phyloP scores from a whole-genome alignment of 2,329 filamentous ascomycete genomes.

The Diplocarpon rosae region DNA sequence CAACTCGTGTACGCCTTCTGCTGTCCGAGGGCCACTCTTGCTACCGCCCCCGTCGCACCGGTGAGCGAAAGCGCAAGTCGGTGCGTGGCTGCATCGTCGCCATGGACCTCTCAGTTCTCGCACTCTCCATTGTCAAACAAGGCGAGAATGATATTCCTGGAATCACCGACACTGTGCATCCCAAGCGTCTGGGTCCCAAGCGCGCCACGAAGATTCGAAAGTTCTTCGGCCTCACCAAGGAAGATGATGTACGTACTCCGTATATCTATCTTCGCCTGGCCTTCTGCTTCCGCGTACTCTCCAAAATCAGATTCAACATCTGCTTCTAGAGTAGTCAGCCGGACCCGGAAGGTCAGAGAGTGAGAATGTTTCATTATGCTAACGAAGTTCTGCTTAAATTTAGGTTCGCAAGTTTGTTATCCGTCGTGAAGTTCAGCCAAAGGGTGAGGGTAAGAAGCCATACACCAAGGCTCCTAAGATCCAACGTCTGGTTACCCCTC shows the following conservation, averaged over 20 bases:
- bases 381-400: slow-evolving; percentile 23
- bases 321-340: slow-evolving; percentile 5
- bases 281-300: slow-evolving; percentile 20
- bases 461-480: slow-evolving; percentile 99
- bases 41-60: slow-evolving; percentile 95
- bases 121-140: slow-evolving; percentile 95
- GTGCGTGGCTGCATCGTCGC: slow-evolving; percentile 98
- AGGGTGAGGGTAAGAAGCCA: slow-evolving; percentile 92
- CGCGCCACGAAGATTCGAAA: slow-evolving; percentile 98
- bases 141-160: slow-evolving; percentile 90
- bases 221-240: slow-evolving; percentile 99
- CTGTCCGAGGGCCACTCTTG: slow-evolving; percentile 95
- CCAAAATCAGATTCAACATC: neutral
- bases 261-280: slow-evolving; percentile 61
- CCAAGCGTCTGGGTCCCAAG: slow-evolving; percentile 99
- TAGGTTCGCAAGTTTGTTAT: slow-evolving; percentile 99
- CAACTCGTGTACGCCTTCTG: slow-evolving; percentile 95
- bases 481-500: slow-evolving; percentile 97
- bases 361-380: slow-evolving; percentile 32
- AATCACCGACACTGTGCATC: slow-evolving; percentile 93
- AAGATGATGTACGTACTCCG: slow-evolving; percentile 90
- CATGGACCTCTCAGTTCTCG: slow-evolving; percentile 89
- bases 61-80: slow-evolving; percentile 99
- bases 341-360: slow-evolving; percentile 37
- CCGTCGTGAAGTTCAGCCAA: slow-evolving; percentile 92